A percentile compares a stretch with the other conserved stretches of the same genome.
Evolutionary conservation across 306 rosid genomes (phyloP).

Genomic region (Alnus rubra): DNA sequence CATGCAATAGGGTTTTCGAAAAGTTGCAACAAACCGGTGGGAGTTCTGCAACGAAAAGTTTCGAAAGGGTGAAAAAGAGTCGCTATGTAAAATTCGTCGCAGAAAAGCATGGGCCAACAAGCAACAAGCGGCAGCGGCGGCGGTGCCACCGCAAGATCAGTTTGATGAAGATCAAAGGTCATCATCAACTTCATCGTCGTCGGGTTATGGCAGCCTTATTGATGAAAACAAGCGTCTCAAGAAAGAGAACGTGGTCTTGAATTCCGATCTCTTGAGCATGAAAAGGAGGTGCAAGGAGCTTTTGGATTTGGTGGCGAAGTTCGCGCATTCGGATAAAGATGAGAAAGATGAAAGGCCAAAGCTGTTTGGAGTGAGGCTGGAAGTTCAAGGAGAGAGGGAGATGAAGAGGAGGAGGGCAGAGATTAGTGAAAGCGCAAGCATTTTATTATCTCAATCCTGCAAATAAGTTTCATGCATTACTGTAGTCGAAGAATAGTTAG

Average conservation of each 20-base stretch:
- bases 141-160: slow-evolving; percentile 26
- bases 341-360: slow-evolving; percentile 55
- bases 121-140: slow-evolving; percentile 20
- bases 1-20: slow-evolving; percentile 70
- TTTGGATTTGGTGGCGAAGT: slow-evolving; percentile 58
- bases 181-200: slow-evolving; percentile 73
- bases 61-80: slow-evolving; percentile 70
- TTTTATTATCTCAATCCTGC: slow-evolving; percentile 76
- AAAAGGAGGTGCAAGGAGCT: slow-evolving; percentile 71
- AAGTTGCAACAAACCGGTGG: slow-evolving; percentile 80
- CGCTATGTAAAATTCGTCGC: slow-evolving; percentile 58
- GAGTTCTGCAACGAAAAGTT: slow-evolving; percentile 84
- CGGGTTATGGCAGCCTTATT: slow-evolving; percentile 44
- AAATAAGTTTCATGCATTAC: slow-evolving; percentile 35
- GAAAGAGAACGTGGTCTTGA: slow-evolving; percentile 66
- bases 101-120: slow-evolving; percentile 77
- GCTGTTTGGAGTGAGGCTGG: slow-evolving; percentile 84
- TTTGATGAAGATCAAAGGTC: slow-evolving; percentile 82
- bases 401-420: slow-evolving; percentile 63
- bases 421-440: slow-evolving; percentile 50
- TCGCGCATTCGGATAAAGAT: slow-evolving; percentile 23
- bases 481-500: neutral
- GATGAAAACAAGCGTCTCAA: slow-evolving; percentile 84
- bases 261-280: slow-evolving; percentile 60
- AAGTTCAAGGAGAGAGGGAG: slow-evolving; percentile 65